Base-by-base conservation (phyloP, 2,329 filamentous ascomycete species). In the Epichloe scottii region DNA sequence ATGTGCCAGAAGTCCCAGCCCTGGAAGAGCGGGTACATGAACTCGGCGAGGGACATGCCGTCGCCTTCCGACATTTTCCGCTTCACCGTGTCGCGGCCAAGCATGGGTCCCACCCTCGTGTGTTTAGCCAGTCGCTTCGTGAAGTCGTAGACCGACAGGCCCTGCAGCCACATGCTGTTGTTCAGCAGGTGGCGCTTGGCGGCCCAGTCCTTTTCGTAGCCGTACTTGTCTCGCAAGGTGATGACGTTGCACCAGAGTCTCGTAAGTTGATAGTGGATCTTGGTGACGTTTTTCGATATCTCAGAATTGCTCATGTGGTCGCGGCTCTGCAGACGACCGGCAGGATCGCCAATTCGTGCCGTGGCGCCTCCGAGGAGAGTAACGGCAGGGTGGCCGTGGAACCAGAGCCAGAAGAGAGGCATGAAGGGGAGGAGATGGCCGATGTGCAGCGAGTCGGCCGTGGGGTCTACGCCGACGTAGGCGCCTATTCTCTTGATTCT, bases 1-100 rank as follows among this genome's bases (percentile, higher is more conserved):
- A 97, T 77, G 58, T 87, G 77, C 87, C 88, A 97, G 80, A 90
- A 98, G 66, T 98, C 93, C 85, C 90, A 97, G 21, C 85, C 89
- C 65, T 98, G 93, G 60, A 97, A 80, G 15, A 98, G 70, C 1
- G 94, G 93, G 62, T 98, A 98, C 41, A 82, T 79, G 66, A 98
- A 95, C 64, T 98, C 93, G 37, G 88, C 84, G 60, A 94, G 86
- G 0, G 90, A 94, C 85, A 98, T 91, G 59, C 93, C 94, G 56
- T 93, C 87, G 38, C 89, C 88, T 49, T 82, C 82, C n/a, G 78
- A 77, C 74, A 97, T 77, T 62, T 89, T 88, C 52, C 81, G 83
- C 68, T 89, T 93, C 50, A 94, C 89, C 84, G 87, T 93, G 55
- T 97, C 91, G 60, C 89, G 82, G 49, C 83, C 81, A 53, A 98